Conservation (phyloP, 106 monocot genomes). For the Dendrobium chrysotoxum region DNA sequence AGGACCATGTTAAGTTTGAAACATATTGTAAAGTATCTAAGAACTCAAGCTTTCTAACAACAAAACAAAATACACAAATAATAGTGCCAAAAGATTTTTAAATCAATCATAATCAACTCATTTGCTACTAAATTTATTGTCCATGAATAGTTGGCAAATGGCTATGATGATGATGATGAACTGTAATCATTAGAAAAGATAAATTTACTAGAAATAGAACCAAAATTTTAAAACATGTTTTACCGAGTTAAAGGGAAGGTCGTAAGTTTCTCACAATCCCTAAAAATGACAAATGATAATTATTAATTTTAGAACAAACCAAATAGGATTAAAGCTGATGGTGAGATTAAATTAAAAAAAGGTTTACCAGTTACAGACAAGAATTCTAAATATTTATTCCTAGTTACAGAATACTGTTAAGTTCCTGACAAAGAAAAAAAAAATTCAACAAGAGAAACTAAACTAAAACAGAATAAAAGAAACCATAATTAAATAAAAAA, state of each 20-base stretch:
- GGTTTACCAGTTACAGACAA: not conserved
- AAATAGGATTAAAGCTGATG: not conserved
- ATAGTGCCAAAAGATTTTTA: not conserved
- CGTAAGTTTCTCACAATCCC: not conserved
- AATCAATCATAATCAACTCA: not conserved
- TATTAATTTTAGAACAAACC: not conserved
- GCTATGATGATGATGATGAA: not conserved
- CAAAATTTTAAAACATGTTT: not conserved
- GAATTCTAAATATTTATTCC: not conserved
- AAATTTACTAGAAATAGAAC: not conserved
- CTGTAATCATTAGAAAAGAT: not conserved
- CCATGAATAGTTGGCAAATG: not conserved
- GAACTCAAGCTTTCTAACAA: not conserved
- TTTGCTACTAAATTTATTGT: not conserved
- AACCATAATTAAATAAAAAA: not conserved
- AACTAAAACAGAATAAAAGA: not conserved
- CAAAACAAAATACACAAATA: not conserved
- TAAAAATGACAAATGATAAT: slow-evolving; percentile 3
- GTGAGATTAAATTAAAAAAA: not conserved
- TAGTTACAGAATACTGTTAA: not conserved
- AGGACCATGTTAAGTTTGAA: not conserved
- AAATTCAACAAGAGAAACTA: not conserved
- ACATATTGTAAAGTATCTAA: not conserved
- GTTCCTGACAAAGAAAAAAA: slow-evolving; percentile 1
- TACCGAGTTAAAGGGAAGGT: not conserved